These are phyloP conservation scores for Euphorbia tirucalli DNA, from an alignment of 345 rosid genomes.

Conservation along the genomic window DNA sequence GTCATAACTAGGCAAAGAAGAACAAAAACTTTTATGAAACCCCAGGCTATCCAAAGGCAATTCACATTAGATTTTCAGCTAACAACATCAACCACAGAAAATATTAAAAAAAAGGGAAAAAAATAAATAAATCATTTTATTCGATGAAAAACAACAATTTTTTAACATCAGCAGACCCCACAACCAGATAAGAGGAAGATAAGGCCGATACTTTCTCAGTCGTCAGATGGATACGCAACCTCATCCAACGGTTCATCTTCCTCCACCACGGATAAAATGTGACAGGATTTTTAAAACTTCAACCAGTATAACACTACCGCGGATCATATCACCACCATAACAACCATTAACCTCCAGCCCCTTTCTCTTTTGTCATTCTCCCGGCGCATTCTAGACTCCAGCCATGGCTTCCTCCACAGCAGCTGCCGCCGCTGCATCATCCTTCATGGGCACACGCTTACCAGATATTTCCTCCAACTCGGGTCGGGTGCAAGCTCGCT, in stretches of 20 bases:
- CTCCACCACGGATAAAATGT: constrained; percentile 30
- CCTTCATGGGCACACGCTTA: constrained; percentile 59
- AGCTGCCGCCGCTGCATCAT: constrained; percentile 54
- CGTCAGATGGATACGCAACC: constrained; percentile 74
- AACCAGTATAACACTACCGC: constrained; percentile 7
- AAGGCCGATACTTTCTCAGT: constrained; percentile 30
- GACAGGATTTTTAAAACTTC: constrained; percentile 13
- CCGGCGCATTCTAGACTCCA: constrained; percentile 46
- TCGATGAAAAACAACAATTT: too few relatives aligned
- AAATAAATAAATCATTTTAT: background rate
- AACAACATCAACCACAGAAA: constrained; percentile 25
- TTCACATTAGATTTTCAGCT: constrained; percentile 8
- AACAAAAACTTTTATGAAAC: too few relatives aligned
- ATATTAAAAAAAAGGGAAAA: background rate
- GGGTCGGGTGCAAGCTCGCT: constrained; percentile 52
- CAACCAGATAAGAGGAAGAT: constrained; percentile 59
- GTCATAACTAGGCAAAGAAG: too few relatives aligned
- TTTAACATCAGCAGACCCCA: constrained; percentile 40
- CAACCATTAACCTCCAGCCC: background rate
- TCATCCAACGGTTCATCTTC: constrained; percentile 45
- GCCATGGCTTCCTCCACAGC: too few relatives aligned
- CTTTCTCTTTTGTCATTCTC: background rate
- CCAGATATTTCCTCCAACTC: constrained; percentile 34
- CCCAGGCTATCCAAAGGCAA: background rate
- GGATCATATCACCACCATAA: background rate